Evolutionary conservation across 257 asterid species (phyloP).

Genomic region (Marsdenia floribunda): DNA sequence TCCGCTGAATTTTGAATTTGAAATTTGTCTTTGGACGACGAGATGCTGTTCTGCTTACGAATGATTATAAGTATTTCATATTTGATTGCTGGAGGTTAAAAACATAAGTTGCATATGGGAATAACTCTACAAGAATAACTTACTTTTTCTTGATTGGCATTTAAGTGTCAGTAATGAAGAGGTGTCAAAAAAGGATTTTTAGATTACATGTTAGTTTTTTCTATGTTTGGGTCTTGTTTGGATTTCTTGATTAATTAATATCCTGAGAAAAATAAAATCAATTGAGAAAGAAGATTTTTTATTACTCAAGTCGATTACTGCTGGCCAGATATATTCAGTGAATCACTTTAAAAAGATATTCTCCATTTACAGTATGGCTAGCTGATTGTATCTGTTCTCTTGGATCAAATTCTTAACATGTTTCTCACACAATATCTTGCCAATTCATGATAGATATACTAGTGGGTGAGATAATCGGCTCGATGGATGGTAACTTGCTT

Average conservation of each 20-base stretch:
- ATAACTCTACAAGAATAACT: background rate
- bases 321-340: background rate
- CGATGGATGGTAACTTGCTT: background rate
- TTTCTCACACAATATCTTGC: background rate
- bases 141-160: background rate
- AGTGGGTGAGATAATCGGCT: background rate
- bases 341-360: background rate
- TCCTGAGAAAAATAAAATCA: no score
- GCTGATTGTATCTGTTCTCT: background rate
- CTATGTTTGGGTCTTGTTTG: background rate
- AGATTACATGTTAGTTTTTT: background rate
- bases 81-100: background rate
- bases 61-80: background rate
- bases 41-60: background rate
- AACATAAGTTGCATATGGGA: background rate
- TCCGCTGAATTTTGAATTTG: background rate
- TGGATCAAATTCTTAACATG: background rate
- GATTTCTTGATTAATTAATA: no score
- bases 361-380: background rate
- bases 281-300: background rate
- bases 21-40: background rate
- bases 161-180: background rate
- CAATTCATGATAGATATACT: background rate
- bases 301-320: background rate
- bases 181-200: background rate